phyloP scores from a whole-genome alignment of 169 alveolate genomes.

The Plasmodium vinckei region DNA sequence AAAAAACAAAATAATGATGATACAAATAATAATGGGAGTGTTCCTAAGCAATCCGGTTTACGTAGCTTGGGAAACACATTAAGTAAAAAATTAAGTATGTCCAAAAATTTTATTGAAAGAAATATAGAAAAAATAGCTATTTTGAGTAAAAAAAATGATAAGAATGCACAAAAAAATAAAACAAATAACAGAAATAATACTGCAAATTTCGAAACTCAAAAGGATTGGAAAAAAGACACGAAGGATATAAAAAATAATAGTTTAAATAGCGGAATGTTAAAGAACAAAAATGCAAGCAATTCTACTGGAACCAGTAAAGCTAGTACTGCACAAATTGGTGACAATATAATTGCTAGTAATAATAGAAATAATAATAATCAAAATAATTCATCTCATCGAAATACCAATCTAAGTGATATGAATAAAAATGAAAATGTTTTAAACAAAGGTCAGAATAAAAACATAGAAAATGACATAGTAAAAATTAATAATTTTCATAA shows the following conservation, averaged over 20 bases:
- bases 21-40: not conserved
- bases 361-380: conserved; percentile 1
- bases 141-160: conserved; percentile 64
- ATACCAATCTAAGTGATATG: not conserved
- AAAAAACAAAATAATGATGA: conserved; percentile 25
- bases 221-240: conserved; percentile 21
- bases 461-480: conserved; percentile 15
- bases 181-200: conserved; percentile 47
- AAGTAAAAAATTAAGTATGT: conserved; percentile 25
- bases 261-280: conserved; percentile 3
- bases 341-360: not conserved
- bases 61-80: conserved; percentile 6
- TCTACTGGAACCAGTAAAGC: not conserved
- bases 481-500: conserved; percentile 2
- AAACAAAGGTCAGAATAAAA: conserved; percentile 19
- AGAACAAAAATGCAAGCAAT: conserved; percentile 11
- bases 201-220: conserved; percentile 29
- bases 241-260: conserved; percentile 7
- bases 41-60: conserved; percentile 8
- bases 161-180: conserved; percentile 28
- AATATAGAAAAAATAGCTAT: conserved; percentile 69
- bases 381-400: not conserved
- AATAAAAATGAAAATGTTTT: not conserved
- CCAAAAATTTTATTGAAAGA: conserved; percentile 62
- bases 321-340: not conserved